phyloP scores from a whole-genome alignment of 2,329 filamentous ascomycete species.

The Xylaria sp. region DNA sequence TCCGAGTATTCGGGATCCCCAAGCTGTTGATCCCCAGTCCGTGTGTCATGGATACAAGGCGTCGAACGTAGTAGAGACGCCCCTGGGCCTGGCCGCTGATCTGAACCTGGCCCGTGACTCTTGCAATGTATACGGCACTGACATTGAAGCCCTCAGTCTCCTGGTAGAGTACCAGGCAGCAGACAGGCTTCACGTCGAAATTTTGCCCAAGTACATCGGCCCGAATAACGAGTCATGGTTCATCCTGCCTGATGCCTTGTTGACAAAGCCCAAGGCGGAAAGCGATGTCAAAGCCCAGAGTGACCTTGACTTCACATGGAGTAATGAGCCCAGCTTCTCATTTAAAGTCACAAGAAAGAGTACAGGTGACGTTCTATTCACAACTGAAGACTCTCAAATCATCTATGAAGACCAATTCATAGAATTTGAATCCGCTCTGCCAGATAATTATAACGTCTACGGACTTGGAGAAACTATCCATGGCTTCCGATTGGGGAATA shows the following conservation, averaged over 20 bases:
- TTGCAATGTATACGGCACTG: slow-evolving; percentile 83
- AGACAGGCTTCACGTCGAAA: slow-evolving; percentile 76
- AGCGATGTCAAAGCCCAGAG: slow-evolving; percentile 60
- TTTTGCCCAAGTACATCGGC: slow-evolving; percentile 72
- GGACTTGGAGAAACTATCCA: slow-evolving; percentile 80
- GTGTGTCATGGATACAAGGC: slow-evolving; percentile 77
- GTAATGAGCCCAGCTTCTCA: slow-evolving; percentile 69
- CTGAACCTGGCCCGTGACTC: slow-evolving; percentile 74
- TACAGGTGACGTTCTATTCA: slow-evolving; percentile 74
- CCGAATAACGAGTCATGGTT: slow-evolving; percentile 74
- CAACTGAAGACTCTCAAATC: slow-evolving; percentile 70
- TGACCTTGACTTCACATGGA: slow-evolving; percentile 66
- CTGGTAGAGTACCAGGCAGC: slow-evolving; percentile 74
- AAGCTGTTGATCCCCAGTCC: slow-evolving; percentile 70
- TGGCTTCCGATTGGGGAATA: slow-evolving; percentile 76
- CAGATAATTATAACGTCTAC: slow-evolving; percentile 79
- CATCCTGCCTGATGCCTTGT: slow-evolving; percentile 70
- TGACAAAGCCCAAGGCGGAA: slow-evolving; percentile 64
- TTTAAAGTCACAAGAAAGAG: slow-evolving; percentile 71
- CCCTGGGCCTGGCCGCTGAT: slow-evolving; percentile 72
- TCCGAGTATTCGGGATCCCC: slow-evolving; percentile 72
- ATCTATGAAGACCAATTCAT: slow-evolving; percentile 84
- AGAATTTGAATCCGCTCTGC: slow-evolving; percentile 74
- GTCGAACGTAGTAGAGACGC: slow-evolving; percentile 65
- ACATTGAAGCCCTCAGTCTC: slow-evolving; percentile 74